Conservation (phyloP, 1,284 basidiomycete genomes). For the Anthracocystis walkeri region DNA sequence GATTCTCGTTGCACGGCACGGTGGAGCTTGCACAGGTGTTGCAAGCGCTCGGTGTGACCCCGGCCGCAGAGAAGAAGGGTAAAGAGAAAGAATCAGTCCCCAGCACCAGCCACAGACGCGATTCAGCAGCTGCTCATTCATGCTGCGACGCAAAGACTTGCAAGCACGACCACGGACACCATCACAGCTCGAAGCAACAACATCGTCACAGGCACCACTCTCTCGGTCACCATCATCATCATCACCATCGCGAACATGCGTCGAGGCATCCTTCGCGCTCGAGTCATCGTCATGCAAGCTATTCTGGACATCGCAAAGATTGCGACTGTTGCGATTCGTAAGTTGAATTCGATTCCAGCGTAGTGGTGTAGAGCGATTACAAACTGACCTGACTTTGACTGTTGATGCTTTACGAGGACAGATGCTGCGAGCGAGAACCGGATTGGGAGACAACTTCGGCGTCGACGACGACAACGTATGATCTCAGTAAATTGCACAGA, state of each 20-base stretch:
- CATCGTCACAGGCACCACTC: conserved; percentile 16
- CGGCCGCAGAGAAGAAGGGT: conserved; percentile 1
- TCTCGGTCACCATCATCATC: conserved; percentile 8
- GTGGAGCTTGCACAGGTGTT: conserved; percentile 23
- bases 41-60: conserved; percentile 20
- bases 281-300: conserved; percentile 1
- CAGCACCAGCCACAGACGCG: conserved; percentile 9
- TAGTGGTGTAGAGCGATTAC: background rate
- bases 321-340: conserved; percentile 6
- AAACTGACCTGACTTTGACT: background rate
- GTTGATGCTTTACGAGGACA: background rate
- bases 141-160: background rate
- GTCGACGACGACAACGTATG: conserved; percentile 14
- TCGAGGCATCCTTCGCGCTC: background rate
- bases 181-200: conserved; percentile 8
- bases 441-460: conserved; percentile 29
- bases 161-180: background rate
- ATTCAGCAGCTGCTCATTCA: background rate
- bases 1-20: conserved; percentile 23
- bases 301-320: background rate
- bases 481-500: conserved; percentile 5
- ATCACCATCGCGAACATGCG: background rate
- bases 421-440: conserved; percentile 11
- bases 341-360: background rate
- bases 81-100: background rate